Conservation (phyloP, 305 asterid species). For the Euphrasia arctica region DNA sequence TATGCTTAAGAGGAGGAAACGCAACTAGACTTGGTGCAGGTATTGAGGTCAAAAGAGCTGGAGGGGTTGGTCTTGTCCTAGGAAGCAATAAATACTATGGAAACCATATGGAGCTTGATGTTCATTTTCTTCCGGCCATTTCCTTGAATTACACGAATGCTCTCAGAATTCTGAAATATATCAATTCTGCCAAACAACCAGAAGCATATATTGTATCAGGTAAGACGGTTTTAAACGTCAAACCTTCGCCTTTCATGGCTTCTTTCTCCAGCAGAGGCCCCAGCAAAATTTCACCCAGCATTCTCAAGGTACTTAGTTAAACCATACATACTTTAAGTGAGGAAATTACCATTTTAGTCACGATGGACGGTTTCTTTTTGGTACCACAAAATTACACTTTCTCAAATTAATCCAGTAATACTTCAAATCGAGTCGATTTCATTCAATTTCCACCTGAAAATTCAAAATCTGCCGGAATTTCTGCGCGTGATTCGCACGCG, state of each 20-base stretch:
- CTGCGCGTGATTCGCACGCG: no score
- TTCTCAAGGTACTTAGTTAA: constrained; percentile 54
- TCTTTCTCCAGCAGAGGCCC: constrained; percentile 63
- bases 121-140: constrained; percentile 84
- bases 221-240: constrained; percentile 41
- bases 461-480: no score
- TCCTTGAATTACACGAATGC: constrained; percentile 47
- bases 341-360: no score
- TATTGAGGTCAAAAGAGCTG: constrained; percentile 77
- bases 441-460: no score
- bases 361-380: no score
- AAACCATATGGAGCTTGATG: constrained; percentile 50
- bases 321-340: no score
- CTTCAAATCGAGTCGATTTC: no score
- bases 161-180: constrained; percentile 46
- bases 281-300: constrained; percentile 36
- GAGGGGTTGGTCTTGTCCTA: constrained; percentile 70
- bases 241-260: constrained; percentile 89
- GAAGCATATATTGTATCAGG: constrained; percentile 37
- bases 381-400: no score
- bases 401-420: no score
- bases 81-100: constrained; percentile 61
- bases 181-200: constrained; percentile 44
- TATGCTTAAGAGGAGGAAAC: constrained; percentile 59
- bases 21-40: constrained; percentile 76